Base-by-base conservation (phyloP, 495 filamentous ascomycete genomes). In the Sordaria brevicollis region DNA sequence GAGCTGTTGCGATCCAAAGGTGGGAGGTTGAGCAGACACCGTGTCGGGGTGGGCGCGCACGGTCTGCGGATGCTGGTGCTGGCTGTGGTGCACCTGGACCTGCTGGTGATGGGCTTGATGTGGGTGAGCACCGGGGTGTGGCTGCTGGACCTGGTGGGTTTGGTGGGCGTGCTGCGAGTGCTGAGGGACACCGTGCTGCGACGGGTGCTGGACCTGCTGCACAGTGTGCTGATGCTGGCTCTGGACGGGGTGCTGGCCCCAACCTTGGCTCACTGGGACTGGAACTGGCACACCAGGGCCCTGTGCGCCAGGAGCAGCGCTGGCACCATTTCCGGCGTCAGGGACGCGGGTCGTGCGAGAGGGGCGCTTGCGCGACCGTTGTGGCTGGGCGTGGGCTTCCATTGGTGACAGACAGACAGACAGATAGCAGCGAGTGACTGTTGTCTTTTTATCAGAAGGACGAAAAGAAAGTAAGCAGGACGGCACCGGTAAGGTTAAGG, bases 41-140 rank as follows among this genome's bases (percentile, higher is more conserved):
- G 76, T 79, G 77, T 79, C 78, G 69, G 70, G 68, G 67, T 66
- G 71, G 36, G 67, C 72, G 65, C 76, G 78, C 76, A 78, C 76
- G 75, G 77, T 49, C 74, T 75, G 75, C 49, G 67, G 35, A 67
- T 76, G 75, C 35, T 41, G 43, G 69, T 62, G 49, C 49, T 31
- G 49, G 49, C 25, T 62, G 49, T 62, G 49, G 25, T 62, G 49
- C 49, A 62, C 49, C 49, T 31, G 49, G 25, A 62, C 49, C 49
- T 62, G 49, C 49, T 62, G 49, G 49, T 62, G 49, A 62, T 62
- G 49, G 21, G 43, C 41, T 65, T 70, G 68, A 17, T 21, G 33
- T 65, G 67, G 38, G 41, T 67, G 72, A 62, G 49, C 49, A 33
- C 49, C 25, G 49, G 49, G 73, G 17, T 74, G 73, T 1, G 75